These are phyloP conservation scores for Prunus persica DNA, from an alignment of 306 rosid species.

Conservation along the genomic window DNA sequence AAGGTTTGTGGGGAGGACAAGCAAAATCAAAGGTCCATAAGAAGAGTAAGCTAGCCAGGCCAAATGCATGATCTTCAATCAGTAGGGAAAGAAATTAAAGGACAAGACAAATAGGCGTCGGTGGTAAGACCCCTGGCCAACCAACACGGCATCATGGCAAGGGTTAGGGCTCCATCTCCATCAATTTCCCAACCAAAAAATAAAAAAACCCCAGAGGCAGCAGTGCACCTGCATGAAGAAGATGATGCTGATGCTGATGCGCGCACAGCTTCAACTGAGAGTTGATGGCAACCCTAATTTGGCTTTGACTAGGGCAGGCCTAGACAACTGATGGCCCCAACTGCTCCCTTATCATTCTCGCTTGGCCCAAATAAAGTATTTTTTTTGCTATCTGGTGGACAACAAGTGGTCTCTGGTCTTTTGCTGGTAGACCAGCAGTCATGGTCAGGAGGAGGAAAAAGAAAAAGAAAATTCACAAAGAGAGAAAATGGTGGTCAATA, in stretches of 20 bases:
- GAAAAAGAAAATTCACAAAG: neutral
- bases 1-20: slow-evolving; percentile 21
- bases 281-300: slow-evolving; percentile 18
- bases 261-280: neutral
- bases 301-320: slow-evolving; percentile 29
- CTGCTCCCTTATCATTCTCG: slow-evolving; percentile 9
- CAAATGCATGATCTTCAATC: neutral
- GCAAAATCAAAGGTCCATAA: slow-evolving; percentile 28
- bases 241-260: too few species aligned
- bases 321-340: slow-evolving; percentile 55
- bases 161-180: neutral
- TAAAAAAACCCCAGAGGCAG: neutral
- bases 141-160: slow-evolving; percentile 26
- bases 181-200: neutral
- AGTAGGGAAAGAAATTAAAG: neutral
- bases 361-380: neutral
- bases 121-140: slow-evolving; percentile 44
- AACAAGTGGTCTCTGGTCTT: slow-evolving; percentile 6
- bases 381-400: neutral
- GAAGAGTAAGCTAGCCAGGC: neutral
- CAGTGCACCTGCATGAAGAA: neutral
- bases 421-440: neutral
- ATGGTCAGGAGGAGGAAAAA: neutral
- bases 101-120: slow-evolving; percentile 29
- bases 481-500: neutral